A percentile compares a stretch with the other conserved stretches of the same genome.
phyloP scores from a whole-genome alignment of 441 rosid genomes.

The Jatropha podagrica region DNA sequence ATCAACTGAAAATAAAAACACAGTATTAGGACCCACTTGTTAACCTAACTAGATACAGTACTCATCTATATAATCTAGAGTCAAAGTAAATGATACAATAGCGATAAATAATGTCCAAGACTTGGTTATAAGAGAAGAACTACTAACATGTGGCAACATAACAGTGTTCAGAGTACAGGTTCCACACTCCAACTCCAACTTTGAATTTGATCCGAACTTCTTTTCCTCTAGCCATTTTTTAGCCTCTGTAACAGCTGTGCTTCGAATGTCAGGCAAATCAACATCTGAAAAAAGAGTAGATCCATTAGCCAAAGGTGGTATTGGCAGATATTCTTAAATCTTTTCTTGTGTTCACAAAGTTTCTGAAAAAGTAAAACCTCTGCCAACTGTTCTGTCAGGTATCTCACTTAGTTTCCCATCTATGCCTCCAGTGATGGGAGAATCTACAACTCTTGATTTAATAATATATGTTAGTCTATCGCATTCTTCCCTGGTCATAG shows the following conservation, averaged over 20 bases:
- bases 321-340: conserved; percentile 17
- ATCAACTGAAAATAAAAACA: not conserved
- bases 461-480: conserved; percentile 63
- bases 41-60: conserved; percentile 3
- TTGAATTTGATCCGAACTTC: conserved; percentile 58
- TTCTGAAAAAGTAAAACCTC: conserved; percentile 44
- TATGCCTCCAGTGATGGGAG: conserved; percentile 33
- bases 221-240: conserved; percentile 79
- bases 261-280: conserved; percentile 45
- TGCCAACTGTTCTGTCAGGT: conserved; percentile 29
- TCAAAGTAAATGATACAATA: not conserved
- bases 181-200: conserved; percentile 49
- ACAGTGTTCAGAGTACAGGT: conserved; percentile 38
- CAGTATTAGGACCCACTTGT: not conserved
- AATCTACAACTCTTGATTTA: conserved; percentile 67
- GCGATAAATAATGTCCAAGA: conserved; percentile 2
- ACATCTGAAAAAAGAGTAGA: conserved; percentile 40
- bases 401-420: conserved; percentile 30
- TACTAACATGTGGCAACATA: conserved; percentile 42
- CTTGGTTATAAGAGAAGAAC: conserved; percentile 19
- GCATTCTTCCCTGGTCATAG: conserved; percentile 77
- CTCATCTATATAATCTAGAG: conserved; percentile 1
- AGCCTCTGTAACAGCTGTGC: conserved; percentile 65
- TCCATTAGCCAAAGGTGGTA: conserved; percentile 22
- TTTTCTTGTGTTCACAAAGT: conserved; percentile 19